Evolutionary conservation across 2,329 filamentous ascomycete species (phyloP).

Genomic region (Fusarium sp.): DNA sequence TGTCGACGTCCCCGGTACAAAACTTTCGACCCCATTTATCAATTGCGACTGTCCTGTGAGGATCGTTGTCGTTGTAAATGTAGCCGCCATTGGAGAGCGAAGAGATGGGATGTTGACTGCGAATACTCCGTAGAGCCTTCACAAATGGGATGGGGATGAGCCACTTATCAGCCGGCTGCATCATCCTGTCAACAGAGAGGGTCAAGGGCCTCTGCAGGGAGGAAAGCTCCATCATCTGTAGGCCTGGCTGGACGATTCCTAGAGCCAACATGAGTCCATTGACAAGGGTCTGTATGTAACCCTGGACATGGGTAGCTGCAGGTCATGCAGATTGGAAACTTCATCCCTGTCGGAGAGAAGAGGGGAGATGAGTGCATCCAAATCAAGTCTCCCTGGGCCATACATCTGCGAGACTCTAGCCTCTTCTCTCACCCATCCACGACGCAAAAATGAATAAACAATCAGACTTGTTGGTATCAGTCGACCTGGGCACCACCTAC

Average conservation of each 20-base stretch:
- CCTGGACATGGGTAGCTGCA: not conserved
- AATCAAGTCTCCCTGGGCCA: not conserved
- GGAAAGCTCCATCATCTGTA: not conserved
- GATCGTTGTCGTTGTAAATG: too few species aligned
- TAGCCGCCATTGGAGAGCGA: too few species aligned
- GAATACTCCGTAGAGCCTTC: not conserved
- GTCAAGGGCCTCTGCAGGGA: not conserved
- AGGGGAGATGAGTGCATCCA: not conserved
- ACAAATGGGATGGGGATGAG: not conserved
- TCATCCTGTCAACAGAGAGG: not conserved
- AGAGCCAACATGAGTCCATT: not conserved
- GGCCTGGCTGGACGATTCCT: not conserved
- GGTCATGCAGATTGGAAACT: not conserved
- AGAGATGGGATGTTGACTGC: not conserved
- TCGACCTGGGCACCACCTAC: not conserved
- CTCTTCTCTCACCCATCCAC: not conserved
- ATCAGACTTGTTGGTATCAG: not conserved
- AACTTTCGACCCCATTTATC: too few species aligned
- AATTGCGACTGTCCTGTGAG: too few species aligned
- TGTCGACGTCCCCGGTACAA: too few species aligned
- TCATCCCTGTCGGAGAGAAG: not conserved
- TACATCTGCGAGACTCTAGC: not conserved
- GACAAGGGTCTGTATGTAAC: not conserved
- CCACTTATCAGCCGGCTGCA: not conserved
- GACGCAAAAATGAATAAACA: not conserved